phyloP scores from a whole-genome alignment of 2,329 filamentous ascomycete species.

The Westerdykella sp. region DNA sequence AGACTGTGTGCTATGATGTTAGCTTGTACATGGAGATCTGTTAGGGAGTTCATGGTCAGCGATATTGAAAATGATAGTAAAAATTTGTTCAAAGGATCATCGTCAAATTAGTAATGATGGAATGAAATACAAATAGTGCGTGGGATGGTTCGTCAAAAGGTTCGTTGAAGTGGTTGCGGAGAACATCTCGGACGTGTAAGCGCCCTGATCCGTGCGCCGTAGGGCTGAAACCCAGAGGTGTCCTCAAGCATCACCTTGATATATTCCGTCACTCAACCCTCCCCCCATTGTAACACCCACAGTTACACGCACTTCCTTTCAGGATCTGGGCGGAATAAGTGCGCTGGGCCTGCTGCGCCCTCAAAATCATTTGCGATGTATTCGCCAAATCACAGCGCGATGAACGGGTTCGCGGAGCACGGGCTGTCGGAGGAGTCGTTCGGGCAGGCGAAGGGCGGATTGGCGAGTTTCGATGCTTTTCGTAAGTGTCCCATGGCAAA shows the following conservation, averaged over 20 bases:
- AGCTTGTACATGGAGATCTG: background rate
- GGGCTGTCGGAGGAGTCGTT: slow-evolving; percentile 73
- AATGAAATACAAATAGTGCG: no score
- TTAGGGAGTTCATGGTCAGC: background rate
- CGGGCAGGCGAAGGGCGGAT: slow-evolving; percentile 59
- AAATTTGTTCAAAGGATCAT: no score
- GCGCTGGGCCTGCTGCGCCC: slow-evolving; percentile 23
- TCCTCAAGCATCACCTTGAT: slow-evolving; percentile 20
- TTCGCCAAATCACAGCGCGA: slow-evolving; percentile 33
- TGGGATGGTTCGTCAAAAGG: no score
- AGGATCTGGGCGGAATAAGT: background rate
- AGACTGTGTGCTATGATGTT: background rate
- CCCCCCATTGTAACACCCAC: background rate
- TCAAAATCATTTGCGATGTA: slow-evolving; percentile 6
- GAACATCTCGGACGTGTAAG: background rate
- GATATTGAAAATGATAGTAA: background rate
- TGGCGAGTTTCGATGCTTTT: slow-evolving; percentile 91
- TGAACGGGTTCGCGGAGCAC: slow-evolving; percentile 70
- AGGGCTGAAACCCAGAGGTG: slow-evolving; percentile 31
- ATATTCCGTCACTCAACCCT: slow-evolving; percentile 9
- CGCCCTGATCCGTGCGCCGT: slow-evolving; percentile 9
- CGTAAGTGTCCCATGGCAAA: slow-evolving; percentile 55
- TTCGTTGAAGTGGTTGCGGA: no score
- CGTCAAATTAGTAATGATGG: no score
- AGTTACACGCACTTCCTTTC: slow-evolving; percentile 4